Base-by-base conservation (phyloP, 1,139 yeast genomes). In the Suhomyces wounanorum region DNA sequence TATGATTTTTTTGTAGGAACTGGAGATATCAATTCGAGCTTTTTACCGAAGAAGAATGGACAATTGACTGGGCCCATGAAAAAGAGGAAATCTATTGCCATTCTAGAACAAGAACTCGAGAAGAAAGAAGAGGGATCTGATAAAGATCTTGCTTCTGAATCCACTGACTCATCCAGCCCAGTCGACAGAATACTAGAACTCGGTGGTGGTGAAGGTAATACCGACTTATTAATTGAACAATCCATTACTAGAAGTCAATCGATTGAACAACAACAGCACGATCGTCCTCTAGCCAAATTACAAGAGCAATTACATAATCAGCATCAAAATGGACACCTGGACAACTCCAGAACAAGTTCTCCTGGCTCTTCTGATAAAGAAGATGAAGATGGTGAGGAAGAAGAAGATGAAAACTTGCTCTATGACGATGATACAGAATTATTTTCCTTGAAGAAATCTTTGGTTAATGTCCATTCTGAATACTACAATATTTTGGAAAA, bases 1-100 rank as follows among this genome's bases (percentile, higher is more conserved):
- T 94, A 90, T 66, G 96, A 90, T 64, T 95, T 94, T 62, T 95
- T 95, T 62, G 96, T 91, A 40, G 98, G 98, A 10, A 90, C 94
- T 54, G 99, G 99, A 33, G 99, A 95, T 73, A 95, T 95, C 62
- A 95, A 95, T 65, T 89, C 97, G 21, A 87, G 92, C 59, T 91
- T 90, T 64, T 73, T 94, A 52, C 98, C 99, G 0, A 85, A 88
- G 59, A 90, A 87, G 59, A 82, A 78, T 53, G 87, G 91, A 1
- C 81, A 76, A 60, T 68, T 87, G 54, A 67, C 85, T n/a, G 92
- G 91, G 1, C 87, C 92, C 8, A 80, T 84, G 0, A 83, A 84
- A 59, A 78, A 83, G 58, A 70, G 87, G 51, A 82, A 79, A 52
- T 72, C 85, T 1, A 76, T 84, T 45, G 85, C 82, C 8, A 72